Evolutionary conservation across 352 stramenopile genomes (phyloP), one percentile per base, ranked within the genome.

Genomic region (Thraustochytrium sp.): DNA sequence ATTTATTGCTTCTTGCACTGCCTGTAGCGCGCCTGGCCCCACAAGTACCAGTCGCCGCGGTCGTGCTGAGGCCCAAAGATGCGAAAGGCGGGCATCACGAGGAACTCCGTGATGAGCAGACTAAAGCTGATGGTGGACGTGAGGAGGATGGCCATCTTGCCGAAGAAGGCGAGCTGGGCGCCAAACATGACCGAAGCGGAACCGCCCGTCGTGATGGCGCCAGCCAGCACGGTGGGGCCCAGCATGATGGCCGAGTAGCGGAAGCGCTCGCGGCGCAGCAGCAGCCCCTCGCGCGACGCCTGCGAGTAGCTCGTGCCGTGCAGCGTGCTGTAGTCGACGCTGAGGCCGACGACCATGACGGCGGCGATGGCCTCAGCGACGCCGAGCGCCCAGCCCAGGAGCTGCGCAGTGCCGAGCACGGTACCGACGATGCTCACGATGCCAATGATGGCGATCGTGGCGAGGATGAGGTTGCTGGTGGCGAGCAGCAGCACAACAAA

Each of bases 261-360:
- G 59, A 87, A 87, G 76, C 84, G 74, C 3, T 87, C 82, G 18
- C 64, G 34, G 11, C 84, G 49, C 3, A 38, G 36, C 1, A 31
- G 31, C 26, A 82, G 29, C 8, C 78, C 82, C 18, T 87, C 56
- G 9, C 73, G 34, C 34, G 61, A 53, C 29, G 74, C 83, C 21
- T 88, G 64, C 36, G 76, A 53, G 76, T 88, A 89, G 65, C 85
- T 85, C 61, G 86, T 82, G 4, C 78, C 86, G 4, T 85, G 36
- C 2, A 88, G 85, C 18, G 88, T 63, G 26, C 76, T 82, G 63
- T 89, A 89, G 74, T 89, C 86, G 4, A 89, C 86, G 9, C 40
- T 56, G 64, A 89, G 76, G 51, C 86, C 86, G 44, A 89, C 76
- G 36, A 88, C 82, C 55, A 89, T 88, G 55, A 89, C 84, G 13